Base-by-base conservation (phyloP, 1,139 yeast genomes). In the Kurtzmaniella natalensis region DNA sequence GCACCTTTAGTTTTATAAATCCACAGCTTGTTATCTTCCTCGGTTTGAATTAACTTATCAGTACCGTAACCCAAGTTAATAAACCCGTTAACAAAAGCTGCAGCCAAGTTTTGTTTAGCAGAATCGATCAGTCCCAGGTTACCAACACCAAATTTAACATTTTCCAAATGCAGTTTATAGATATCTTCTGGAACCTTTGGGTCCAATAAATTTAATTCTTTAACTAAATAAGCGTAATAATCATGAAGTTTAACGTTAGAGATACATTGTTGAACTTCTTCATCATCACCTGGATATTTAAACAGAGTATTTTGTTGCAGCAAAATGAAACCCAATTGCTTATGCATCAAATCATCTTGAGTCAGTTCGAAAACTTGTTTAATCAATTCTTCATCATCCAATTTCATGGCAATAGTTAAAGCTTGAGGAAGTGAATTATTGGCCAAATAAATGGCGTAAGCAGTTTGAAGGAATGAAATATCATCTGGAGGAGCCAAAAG, bases 101-200 rank as follows among this genome's bases (percentile, higher is more conserved):
- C 81, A n/a, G 97, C 98, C 50, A 92, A 71, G 56, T 89, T 92
- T 59, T 92, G 97, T 55, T 88, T 89, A 14, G 96, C 96, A 28
- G 96, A 85, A 58, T 88, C 96, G 45, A 88, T 69, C n/a, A 83
- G 75, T 3, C 83, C 74, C 21, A 78, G 70, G 22, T 82, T 71
- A 11, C 76, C 72, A 37, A 65, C 53, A 7, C 82, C 78, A 39
- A 72, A 70, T 40, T 73, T 67, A 14, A 84, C 65, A 44, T 72
- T 77, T 52, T 89, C 97, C 48, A 89, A 70, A 55, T 92, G 96
- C 21, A 89, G 79, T 58, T 89, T 89, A 64, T 88, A 89, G 40
- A 92, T 77, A 60, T 94, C 98, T 61, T 89, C 96, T 8, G 98
- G 98, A 13, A 84, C 84, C 59, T 86, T 86, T 35, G 97, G 95